These are phyloP conservation scores for Pythium apleroticum DNA, from an alignment of 352 stramenopile genomes.

Conservation along the genomic window DNA sequence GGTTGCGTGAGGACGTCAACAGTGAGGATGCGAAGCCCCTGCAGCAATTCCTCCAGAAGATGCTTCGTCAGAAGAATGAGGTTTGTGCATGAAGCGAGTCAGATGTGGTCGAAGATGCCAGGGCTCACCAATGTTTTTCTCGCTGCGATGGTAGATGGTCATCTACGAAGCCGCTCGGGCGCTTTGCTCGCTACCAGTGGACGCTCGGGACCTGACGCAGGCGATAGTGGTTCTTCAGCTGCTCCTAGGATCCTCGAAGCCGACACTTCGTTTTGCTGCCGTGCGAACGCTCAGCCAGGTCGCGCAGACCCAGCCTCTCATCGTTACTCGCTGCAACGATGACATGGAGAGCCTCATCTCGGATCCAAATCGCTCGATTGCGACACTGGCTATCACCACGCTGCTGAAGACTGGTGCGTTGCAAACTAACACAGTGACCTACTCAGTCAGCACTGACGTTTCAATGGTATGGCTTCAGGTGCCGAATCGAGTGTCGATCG, in stretches of 20 bases:
- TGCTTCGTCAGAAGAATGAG: conserved; percentile 95
- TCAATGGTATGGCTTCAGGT: conserved; percentile 34
- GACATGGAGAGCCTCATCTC: conserved; percentile 98
- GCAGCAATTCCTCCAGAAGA: conserved; percentile 94
- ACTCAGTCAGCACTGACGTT: background rate
- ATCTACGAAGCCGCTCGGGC: conserved; percentile 98
- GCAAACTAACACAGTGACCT: background rate
- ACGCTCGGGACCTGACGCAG: conserved; percentile 94
- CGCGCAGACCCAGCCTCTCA: conserved; percentile 90
- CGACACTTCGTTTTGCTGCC: conserved; percentile 95
- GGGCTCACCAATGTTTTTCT: background rate
- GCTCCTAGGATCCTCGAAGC: conserved; percentile 93
- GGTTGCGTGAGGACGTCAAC: conserved; percentile 88
- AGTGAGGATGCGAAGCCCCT: conserved; percentile 75
- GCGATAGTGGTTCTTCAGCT: conserved; percentile 98
- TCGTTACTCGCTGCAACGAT: conserved; percentile 98
- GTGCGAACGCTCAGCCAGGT: conserved; percentile 96
- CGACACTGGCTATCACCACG: conserved; percentile 98
- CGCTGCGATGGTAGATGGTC: conserved; percentile 90
- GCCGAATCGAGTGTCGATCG: conserved; percentile 95
- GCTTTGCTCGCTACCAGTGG: conserved; percentile 95
- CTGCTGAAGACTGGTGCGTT: conserved; percentile 95
- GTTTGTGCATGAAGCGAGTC: conserved; percentile 22
- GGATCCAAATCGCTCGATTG: conserved; percentile 97
- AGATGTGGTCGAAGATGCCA: background rate